Conservation (phyloP, 176 grass and related monocot genomes). For the Oryza rufipogon region DNA sequence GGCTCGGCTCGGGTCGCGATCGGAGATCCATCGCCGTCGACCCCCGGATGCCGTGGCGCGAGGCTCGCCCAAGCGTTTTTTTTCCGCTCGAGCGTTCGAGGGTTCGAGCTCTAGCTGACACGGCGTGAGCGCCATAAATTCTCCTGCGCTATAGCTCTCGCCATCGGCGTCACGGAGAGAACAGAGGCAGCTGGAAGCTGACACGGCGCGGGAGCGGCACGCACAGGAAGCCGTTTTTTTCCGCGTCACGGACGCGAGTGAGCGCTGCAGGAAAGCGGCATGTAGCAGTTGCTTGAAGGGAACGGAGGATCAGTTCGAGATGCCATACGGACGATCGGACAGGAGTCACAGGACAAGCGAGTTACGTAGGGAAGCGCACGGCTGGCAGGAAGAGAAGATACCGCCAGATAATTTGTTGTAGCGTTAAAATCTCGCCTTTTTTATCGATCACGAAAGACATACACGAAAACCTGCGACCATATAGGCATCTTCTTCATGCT, state of each 20-base stretch:
- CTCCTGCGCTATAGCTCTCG: neutral
- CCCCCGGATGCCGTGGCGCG: conserved; percentile 6
- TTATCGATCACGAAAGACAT: no score
- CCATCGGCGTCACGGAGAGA: neutral
- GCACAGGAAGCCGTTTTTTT: neutral
- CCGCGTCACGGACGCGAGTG: conserved; percentile 6
- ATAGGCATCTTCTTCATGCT: no score
- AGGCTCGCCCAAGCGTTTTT: conserved; percentile 18
- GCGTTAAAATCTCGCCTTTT: no score
- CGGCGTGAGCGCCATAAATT: neutral
- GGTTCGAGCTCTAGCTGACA: neutral
- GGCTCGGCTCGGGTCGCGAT: no score
- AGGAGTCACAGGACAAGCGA: neutral
- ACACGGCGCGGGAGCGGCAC: neutral
- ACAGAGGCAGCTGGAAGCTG: neutral
- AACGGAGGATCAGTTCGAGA: conserved; percentile 16
- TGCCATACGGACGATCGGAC: conserved; percentile 16
- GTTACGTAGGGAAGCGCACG: neutral
- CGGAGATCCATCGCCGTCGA: neutral
- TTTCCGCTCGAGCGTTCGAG: neutral
- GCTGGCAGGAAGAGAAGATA: neutral
- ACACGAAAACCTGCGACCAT: no score
- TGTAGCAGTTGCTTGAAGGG: conserved; percentile 33
- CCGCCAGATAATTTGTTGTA: neutral
- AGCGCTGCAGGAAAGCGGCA: conserved; percentile 1